Conservation (phyloP, 192 early-diverging fungal species). For the Linderina pennispora region DNA sequence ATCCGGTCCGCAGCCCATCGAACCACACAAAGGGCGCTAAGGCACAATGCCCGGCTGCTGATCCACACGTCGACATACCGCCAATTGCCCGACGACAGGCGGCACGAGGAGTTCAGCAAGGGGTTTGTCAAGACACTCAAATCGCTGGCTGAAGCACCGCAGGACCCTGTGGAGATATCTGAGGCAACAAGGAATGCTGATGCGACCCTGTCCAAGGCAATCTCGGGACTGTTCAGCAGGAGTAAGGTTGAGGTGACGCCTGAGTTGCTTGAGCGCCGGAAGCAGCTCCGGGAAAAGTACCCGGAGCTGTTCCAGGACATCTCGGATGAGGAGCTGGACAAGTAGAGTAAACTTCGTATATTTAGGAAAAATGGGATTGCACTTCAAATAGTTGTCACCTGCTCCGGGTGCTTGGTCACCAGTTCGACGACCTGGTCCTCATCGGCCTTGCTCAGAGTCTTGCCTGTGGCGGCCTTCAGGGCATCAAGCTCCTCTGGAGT, state of each 20-base stretch:
- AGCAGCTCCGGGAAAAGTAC: slow-evolving; percentile 14
- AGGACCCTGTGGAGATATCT: background rate
- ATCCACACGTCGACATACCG: too few species aligned
- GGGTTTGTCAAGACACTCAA: slow-evolving; percentile 8
- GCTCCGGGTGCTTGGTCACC: slow-evolving; percentile 35
- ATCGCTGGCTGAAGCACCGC: background rate
- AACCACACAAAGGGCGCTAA: too few species aligned
- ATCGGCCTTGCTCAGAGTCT: slow-evolving; percentile 1
- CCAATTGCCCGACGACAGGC: slow-evolving; percentile 29
- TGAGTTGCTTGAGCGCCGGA: slow-evolving; percentile 18
- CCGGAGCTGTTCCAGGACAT: slow-evolving; percentile 29
- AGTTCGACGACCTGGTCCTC: slow-evolving; percentile 25
- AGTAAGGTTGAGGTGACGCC: slow-evolving; percentile 14
- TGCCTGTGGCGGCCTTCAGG: slow-evolving; percentile 9
- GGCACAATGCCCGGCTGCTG: too few species aligned
- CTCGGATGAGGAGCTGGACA: slow-evolving; percentile 19
- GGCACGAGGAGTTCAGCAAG: slow-evolving; percentile 14
- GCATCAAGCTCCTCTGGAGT: slow-evolving; percentile 15
- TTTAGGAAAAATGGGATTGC: slow-evolving; percentile 16
- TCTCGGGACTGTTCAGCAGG: slow-evolving; percentile 11
- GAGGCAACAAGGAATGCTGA: slow-evolving; percentile 3
- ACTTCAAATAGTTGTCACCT: slow-evolving; percentile 21
- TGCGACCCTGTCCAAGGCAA: slow-evolving; percentile 5
- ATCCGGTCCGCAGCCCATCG: too few species aligned
- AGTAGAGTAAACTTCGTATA: background rate